phyloP scores from a whole-genome alignment of 495 filamentous ascomycete genomes.

The Tuber borchii region DNA sequence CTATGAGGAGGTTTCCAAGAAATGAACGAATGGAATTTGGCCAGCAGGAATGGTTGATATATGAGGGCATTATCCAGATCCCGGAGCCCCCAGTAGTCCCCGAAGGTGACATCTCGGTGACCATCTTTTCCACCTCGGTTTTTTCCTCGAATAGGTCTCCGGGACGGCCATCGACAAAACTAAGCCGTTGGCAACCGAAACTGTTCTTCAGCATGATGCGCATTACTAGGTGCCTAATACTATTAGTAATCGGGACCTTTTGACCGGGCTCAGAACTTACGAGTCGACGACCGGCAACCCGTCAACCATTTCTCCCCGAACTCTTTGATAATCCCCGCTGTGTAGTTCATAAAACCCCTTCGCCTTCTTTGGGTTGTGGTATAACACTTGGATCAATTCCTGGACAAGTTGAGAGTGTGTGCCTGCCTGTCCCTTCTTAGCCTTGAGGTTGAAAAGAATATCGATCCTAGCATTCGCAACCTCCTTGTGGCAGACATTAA shows the following conservation, averaged over 20 bases:
- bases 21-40: slow-evolving; percentile 13
- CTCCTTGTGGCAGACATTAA: slow-evolving; percentile 11
- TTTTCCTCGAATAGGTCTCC: neutral
- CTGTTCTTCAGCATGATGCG: slow-evolving; percentile 6
- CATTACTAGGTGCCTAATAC: slow-evolving; percentile 2
- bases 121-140: neutral
- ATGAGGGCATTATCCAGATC: slow-evolving; percentile 15
- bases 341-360: slow-evolving; percentile 7
- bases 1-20: slow-evolving; percentile 23
- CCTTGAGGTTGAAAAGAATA: neutral
- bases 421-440: neutral
- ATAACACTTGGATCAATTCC: slow-evolving; percentile 7
- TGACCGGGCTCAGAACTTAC: neutral
- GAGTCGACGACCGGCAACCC: slow-evolving; percentile 18
- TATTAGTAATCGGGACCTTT: slow-evolving; percentile 1
- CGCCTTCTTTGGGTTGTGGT: slow-evolving; percentile 16
- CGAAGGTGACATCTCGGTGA: neutral
- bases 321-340: slow-evolving; percentile 12
- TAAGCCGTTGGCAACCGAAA: slow-evolving; percentile 5
- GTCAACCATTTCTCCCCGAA: slow-evolving; percentile 10
- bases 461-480: neutral
- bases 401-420: slow-evolving; percentile 2
- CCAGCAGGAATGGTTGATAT: slow-evolving; percentile 22
- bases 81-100: neutral
- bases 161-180: neutral